Evolutionary conservation across 148 eudicot genomes (phyloP).

Genomic region (Rhododendron griersonianum): DNA sequence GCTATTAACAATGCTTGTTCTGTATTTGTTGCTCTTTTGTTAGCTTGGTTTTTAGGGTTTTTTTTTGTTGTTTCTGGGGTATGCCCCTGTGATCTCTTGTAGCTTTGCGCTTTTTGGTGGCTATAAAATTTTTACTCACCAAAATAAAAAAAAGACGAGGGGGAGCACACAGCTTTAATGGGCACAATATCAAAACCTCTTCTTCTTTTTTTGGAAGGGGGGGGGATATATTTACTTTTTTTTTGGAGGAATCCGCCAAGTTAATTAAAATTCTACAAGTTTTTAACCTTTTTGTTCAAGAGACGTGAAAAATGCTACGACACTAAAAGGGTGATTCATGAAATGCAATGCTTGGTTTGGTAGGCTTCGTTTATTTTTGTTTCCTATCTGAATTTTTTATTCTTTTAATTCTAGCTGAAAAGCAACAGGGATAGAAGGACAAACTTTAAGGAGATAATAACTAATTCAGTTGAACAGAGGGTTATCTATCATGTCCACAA

Average conservation of each 20-base stretch:
- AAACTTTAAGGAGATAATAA: not conserved
- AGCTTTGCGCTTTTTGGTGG: too few species aligned
- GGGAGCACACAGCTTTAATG: not conserved
- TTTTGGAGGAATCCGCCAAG: not conserved
- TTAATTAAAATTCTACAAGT: not conserved
- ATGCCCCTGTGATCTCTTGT: too few species aligned
- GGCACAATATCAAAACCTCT: not conserved
- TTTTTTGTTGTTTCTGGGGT: too few species aligned
- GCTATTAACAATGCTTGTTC: too few species aligned
- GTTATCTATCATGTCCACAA: not conserved
- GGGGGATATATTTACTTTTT: not conserved
- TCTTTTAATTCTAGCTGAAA: not conserved
- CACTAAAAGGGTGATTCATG: not conserved
- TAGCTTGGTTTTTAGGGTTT: too few species aligned
- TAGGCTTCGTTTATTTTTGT: not conserved
- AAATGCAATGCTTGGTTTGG: not conserved
- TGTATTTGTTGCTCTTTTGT: too few species aligned
- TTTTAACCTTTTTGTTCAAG: not conserved
- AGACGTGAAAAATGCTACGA: not conserved
- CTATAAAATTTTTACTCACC: too few species aligned
- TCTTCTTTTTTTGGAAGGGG: not conserved
- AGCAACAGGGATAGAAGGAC: too few species aligned
- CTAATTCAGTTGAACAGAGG: not conserved
- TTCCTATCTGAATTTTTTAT: not conserved
- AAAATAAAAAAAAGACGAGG: not conserved